Evolutionary conservation across 768 basidiomycete species (phyloP), one percentile per base, ranked within the genome.

Genomic region (Mycena amicta): DNA sequence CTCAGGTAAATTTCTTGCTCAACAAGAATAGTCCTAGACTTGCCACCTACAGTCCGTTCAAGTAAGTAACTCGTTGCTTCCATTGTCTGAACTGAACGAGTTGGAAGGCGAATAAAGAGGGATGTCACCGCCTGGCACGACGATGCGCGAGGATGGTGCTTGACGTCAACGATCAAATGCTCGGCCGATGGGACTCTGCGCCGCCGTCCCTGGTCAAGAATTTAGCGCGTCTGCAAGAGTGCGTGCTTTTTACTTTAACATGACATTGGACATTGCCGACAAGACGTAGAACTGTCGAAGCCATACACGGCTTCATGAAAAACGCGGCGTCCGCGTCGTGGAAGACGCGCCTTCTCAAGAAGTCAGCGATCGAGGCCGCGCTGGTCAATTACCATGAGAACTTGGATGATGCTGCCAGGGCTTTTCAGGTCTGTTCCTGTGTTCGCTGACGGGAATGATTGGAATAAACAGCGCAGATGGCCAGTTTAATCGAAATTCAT

Each of bases 401-500:
- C 47, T 63, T 82, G 30, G 75, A 80, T 23, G 80, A 82, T 23
- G 78, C 81, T 12, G 72, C 76, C 12, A 75, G 76, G 49, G 74
- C 80, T 8, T 81, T 82, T 56, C 80, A 82, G 72, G 81, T 78
- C 29, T 50, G 29, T 50, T n/a, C 28, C n/a, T 20, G 20, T 47
- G 6, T 33, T 16, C 20, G 8, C 22, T 39, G 15, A 37, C 33
- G 18, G 33, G 33, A 37, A 8, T 37, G 33, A n/a, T n/a, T n/a
- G n/a, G n/a, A n/a, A n/a, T n/a, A n/a, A n/a, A n/a, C n/a, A n/a
- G 4, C 22, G 16, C 56, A 82, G 81, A 72, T 81, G 5, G 74
- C 78, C 5, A 76, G 79, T 0, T 72, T 82, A 4, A 80, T 83
- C 39, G 75, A 79, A 49, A 74, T 83, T 18, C 80, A 82, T 60